phyloP scores from a whole-genome alignment of 192 early-diverging fungal genomes.

The Coemansia sp. region DNA sequence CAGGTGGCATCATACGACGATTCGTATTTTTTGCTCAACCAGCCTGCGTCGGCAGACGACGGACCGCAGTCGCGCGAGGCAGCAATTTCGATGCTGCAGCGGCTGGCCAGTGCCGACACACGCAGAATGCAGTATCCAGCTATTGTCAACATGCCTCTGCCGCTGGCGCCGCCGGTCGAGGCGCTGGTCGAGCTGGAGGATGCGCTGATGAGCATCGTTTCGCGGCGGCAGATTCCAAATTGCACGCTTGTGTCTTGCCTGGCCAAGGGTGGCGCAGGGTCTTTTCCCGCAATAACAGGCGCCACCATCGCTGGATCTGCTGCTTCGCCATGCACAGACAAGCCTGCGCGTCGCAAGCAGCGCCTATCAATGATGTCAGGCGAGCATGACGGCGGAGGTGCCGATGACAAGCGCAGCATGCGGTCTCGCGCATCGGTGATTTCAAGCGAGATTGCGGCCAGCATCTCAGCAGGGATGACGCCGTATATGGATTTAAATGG shows the following conservation, averaged over 20 bases:
- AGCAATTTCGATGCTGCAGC: slow-evolving; percentile 33
- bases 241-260: slow-evolving; percentile 23
- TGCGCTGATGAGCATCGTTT: slow-evolving; percentile 31
- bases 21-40: slow-evolving; percentile 41
- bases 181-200: slow-evolving; percentile 38
- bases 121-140: background rate
- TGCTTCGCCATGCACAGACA: slow-evolving; percentile 14
- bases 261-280: slow-evolving; percentile 40
- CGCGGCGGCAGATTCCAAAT: slow-evolving; percentile 47
- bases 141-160: slow-evolving; percentile 16
- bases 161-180: slow-evolving; percentile 38
- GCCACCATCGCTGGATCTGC: slow-evolving; percentile 22
- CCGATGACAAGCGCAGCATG: slow-evolving; percentile 48
- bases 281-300: slow-evolving; percentile 14
- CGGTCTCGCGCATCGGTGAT: slow-evolving; percentile 32
- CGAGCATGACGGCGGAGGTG: slow-evolving; percentile 12
- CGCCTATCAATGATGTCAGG: slow-evolving; percentile 37
- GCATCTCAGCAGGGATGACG: slow-evolving; percentile 16
- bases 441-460: slow-evolving; percentile 25
- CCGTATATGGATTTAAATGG: slow-evolving; percentile 44
- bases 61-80: slow-evolving; percentile 33
- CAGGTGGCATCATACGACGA: slow-evolving; percentile 44
- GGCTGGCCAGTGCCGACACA: slow-evolving; percentile 2
- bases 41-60: slow-evolving; percentile 4
- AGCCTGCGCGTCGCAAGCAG: slow-evolving; percentile 39